Base-by-base conservation (phyloP, 192 early-diverging fungal genomes). In the Rhizoclosmatium sp. region DNA sequence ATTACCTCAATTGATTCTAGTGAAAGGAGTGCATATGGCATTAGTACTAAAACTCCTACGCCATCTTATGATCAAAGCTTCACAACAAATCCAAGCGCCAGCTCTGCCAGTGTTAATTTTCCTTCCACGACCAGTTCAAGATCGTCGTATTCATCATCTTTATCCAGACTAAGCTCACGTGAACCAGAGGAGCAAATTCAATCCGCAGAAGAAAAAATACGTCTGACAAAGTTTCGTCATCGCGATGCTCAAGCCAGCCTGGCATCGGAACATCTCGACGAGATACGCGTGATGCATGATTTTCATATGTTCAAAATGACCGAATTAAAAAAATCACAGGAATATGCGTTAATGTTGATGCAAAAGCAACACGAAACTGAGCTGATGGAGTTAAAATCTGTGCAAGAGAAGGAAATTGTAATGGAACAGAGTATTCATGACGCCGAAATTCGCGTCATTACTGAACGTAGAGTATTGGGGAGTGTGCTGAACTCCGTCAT, bases 341-440 rank as follows among this genome's bases (percentile, higher is more conserved):
- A 65, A 16, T 10, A 41, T 65, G 62, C 21, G 9, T 10, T 65
- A 10, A 41, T 65, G 23, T 10, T 16, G 21, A 5, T 65, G 5
- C 62, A 65, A 65, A 7, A 21, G 21, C 23, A 23, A 10, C 62
- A 65, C 62, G 62, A 65, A 7, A 16, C 5, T 23, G 62, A 82
- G 65, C 7, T 84, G 21, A 59, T 68, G 47, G 62, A 79, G 3
- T 19, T 80, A 1, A 14, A 31, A 47, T 60, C 58, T 12, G 48
- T 70, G n/a, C 85, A 86, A 56, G 78, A 82, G 41, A 84, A 81
- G 68, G 85, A 86, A 62, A 78, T 84, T 45, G 69, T 58, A 51
- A 84, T 86, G 82, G 85, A 86, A 69, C 78, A 72, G 40, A 39
- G 46, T 23, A 71, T 86, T 39, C 83, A 82, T 44, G 83, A 82